Conservation (phyloP, 257 asterid species). For the Apocynum venetum region DNA sequence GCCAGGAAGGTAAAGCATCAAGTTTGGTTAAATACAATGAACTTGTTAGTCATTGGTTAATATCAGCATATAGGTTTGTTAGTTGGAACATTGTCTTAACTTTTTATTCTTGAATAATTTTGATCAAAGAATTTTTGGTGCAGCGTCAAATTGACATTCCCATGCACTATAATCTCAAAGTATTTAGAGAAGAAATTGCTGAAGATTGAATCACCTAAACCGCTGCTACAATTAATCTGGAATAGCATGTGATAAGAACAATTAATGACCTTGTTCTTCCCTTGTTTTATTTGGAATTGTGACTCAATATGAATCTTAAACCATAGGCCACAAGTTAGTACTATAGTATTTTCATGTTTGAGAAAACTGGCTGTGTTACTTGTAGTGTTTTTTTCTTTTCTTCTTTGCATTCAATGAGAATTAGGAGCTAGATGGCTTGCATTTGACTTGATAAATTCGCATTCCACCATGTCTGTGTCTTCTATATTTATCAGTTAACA, state of each 20-base stretch:
- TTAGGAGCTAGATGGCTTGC: background rate
- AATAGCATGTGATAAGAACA: background rate
- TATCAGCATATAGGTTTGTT: background rate
- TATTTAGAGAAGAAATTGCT: background rate
- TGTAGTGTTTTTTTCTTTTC: background rate
- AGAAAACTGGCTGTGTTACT: background rate
- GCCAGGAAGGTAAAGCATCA: background rate
- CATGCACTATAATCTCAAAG: background rate
- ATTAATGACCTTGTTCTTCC: background rate
- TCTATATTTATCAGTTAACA: background rate
- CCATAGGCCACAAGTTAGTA: background rate
- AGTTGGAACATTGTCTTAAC: background rate
- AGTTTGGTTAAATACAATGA: background rate
- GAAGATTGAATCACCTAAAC: background rate
- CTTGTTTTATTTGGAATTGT: background rate
- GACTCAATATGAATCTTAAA: background rate
- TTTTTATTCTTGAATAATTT: background rate
- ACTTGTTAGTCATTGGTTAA: background rate
- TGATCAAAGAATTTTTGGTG: background rate
- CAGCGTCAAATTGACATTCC: background rate
- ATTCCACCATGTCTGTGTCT: background rate
- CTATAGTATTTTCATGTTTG: background rate
- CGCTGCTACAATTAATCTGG: background rate
- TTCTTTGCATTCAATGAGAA: background rate
- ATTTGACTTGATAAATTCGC: background rate